A percentile compares a stretch with the other conserved stretches of the same genome.
phyloP scores from a whole-genome alignment of 345 rosid genomes.

The Hibiscus trionum region DNA sequence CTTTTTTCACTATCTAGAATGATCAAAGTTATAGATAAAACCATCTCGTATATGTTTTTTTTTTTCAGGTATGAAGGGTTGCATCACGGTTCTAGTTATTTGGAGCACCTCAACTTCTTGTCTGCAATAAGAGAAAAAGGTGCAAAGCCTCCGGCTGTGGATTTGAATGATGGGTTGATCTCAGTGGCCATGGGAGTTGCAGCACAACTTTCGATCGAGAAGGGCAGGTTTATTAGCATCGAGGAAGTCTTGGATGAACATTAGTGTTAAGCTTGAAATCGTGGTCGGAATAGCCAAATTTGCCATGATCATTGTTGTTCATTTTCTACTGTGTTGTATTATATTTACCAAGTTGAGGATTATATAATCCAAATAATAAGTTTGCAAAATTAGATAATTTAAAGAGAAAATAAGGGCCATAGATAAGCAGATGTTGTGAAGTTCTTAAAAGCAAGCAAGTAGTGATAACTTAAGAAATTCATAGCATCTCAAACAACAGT shows the following conservation, averaged over 20 bases:
- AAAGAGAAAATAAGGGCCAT: background rate
- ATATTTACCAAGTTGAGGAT: background rate
- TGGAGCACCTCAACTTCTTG: slow-evolving; percentile 82
- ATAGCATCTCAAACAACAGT: background rate
- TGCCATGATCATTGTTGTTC: background rate
- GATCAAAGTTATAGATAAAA: background rate
- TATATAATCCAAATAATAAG: background rate
- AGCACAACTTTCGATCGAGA: slow-evolving; percentile 80
- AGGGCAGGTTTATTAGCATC: slow-evolving; percentile 53
- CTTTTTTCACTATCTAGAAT: background rate
- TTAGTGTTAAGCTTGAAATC: background rate
- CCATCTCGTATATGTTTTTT: background rate
- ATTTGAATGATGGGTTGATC: slow-evolving; percentile 77
- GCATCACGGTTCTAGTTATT: slow-evolving; percentile 90
- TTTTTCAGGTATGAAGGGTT: slow-evolving; percentile 67
- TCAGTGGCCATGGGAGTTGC: slow-evolving; percentile 93
- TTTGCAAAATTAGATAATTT: background rate
- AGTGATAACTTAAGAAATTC: background rate
- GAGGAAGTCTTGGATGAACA: slow-evolving; percentile 48
- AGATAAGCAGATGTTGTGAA: too few relatives aligned
- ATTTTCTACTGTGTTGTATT: background rate
- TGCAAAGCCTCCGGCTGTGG: slow-evolving; percentile 46
- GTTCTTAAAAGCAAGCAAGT: background rate
- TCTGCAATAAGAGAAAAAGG: slow-evolving; percentile 50
- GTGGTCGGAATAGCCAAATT: background rate